These are phyloP conservation scores for Breynia disticha DNA, from an alignment of 441 rosid genomes.

Conservation along the genomic window DNA sequence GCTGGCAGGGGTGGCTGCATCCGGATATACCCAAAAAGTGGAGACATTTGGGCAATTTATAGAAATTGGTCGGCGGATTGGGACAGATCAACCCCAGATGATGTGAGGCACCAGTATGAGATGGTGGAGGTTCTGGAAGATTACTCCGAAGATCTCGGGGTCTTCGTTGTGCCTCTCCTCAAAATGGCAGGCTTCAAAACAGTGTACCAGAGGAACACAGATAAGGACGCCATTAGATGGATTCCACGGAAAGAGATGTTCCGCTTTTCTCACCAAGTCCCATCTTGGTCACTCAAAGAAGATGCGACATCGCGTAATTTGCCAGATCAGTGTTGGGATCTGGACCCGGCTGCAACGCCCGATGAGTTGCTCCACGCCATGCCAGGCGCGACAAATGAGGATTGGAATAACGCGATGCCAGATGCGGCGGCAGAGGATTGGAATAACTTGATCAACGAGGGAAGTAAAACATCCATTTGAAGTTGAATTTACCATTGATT, in stretches of 20 bases:
- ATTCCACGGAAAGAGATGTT: constrained; percentile 88
- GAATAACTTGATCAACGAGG: constrained; percentile 24
- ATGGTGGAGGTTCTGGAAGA: constrained; percentile 95
- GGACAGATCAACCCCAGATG: constrained; percentile 67
- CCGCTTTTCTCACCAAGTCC: constrained; percentile 82
- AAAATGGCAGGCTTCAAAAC: constrained; percentile 82
- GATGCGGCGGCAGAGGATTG: constrained; percentile 27
- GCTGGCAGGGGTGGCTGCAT: constrained; percentile 98
- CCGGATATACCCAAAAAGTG: constrained; percentile 74
- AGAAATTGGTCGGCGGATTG: constrained; percentile 82
- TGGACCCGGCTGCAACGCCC: constrained; percentile 97
- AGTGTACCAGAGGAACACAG: constrained; percentile 54
- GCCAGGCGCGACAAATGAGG: constrained; percentile 30
- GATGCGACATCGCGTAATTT: constrained; percentile 39
- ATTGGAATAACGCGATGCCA: constrained; percentile 24
- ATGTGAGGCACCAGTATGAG: constrained; percentile 83
- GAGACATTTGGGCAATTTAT: constrained; percentile 93
- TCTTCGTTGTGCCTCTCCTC: constrained; percentile 59
- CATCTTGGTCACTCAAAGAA: constrained; percentile 73
- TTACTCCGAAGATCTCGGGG: constrained; percentile 84
- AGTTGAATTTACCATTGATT: constrained; percentile 42
- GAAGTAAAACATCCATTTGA: constrained; percentile 25
- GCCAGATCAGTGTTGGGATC: constrained; percentile 83
- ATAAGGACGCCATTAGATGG: constrained; percentile 58
- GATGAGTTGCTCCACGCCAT: constrained; percentile 68